Evolutionary conservation across 1,139 yeast genomes (phyloP), one percentile per base, ranked within the genome.

Genomic region (Pichia sp.): DNA sequence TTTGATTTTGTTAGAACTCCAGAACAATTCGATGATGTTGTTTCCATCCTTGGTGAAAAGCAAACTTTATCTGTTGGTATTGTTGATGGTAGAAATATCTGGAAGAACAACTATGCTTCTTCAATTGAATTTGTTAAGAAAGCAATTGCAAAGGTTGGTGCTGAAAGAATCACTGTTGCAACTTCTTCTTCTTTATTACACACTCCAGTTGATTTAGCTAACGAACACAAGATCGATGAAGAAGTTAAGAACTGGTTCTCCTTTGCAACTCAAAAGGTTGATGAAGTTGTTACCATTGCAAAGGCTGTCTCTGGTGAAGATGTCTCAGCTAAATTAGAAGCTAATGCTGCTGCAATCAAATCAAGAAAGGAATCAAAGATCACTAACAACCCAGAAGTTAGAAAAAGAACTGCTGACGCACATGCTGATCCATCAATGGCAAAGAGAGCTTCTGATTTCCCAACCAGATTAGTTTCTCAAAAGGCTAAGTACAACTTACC

Each of bases 41-140:
- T 79, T 54, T 73, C 79, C 52, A 76, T 85, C 65, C 73, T 90
- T 55, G 67, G 75, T 57, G 71, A 70, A 51, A 77, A 81, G 61
- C 96, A 92, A 77, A 73, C 77, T 57, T 78, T 92, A 67, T 90
- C 97, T 57, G 96, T 85, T 59, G 98, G 98, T 86, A 80, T 92
- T 63, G 92, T 92, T 64, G 95, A 88, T 65, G 98, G 98, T 76
- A 89, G 98, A 82, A 92, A 92, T 82, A 87, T 92, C 73, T 92
- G 98, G 98, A 92, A 92, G 81, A 85, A 95, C 70, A 86, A 92
- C 77, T 86, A 84, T 65, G 71, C 92, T 65, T 81, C 82, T 74
- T 95, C 98, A 59, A 74, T 89, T 65, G 85, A 73, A 59, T 69
- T 84, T 57, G 95, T 89, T 63, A 76, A 82, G 69, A 78, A 81